Base-by-base conservation (phyloP, 2,329 filamentous ascomycete species). In the Calonectria henricotiae region DNA sequence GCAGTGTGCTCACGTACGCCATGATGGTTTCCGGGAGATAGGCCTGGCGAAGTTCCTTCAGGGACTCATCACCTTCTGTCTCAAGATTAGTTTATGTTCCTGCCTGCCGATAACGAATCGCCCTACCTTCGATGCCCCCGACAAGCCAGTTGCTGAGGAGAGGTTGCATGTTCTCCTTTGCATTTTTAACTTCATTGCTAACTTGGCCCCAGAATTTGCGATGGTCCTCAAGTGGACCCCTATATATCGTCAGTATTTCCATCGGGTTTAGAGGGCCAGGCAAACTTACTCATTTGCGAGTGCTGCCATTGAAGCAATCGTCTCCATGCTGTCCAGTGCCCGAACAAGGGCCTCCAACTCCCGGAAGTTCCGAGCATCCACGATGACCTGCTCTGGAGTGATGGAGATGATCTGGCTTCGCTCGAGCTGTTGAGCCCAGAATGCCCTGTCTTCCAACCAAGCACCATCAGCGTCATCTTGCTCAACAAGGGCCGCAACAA, bases 1-100 rank as follows among this genome's bases (percentile, higher is more conserved):
- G 93, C 61, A 98, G 85, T 1, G 93, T 91, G 76, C 89, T 92
- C 79, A 96, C 90, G 80, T 96, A 98, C 3, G 93, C 94, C 61
- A 99, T 87, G 47, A 98, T 86, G 20, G 94, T 89, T 80, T 98
- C 95, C 2, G 96, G 95, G 3, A 99, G 87, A 81, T 97, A 98
- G 0, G 90, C 89, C 65, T 90, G 88, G 74, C 95, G 91, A 62
- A 98, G 89, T 27, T 86, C 83, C 58, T 83, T 83, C 58, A 94
- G 88, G 65, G 93, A 90, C 17, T 85, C 80, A 69, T 89, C 88
- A 77, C 92, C 92, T 63, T 86, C 87, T 87, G 68, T 54, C 62
- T 13, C 6, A 5, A 61, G 20, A 67, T 76, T 71, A 77, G 71
- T 55, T 62, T 23, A 46, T 49, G 20, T 17, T 4, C 4, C 46